phyloP scores from a whole-genome alignment of 208 protist species.

The Trypanosoma rangeli region DNA sequence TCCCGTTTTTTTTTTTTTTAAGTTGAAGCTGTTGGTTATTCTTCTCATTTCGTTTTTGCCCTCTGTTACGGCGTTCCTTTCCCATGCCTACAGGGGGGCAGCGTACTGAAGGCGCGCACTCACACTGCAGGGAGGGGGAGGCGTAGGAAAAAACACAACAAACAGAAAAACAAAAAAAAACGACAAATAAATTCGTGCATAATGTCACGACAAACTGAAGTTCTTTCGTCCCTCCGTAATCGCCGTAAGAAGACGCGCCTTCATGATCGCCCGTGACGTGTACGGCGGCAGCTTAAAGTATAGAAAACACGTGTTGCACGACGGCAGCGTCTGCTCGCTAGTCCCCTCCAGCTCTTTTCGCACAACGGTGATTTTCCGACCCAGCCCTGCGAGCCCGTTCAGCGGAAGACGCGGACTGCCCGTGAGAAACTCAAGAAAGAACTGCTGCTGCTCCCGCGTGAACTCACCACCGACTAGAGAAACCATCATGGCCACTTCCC shows the following conservation, averaged over 20 bases:
- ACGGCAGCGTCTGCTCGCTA: constrained; percentile 78
- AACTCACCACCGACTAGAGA: constrained; percentile 73
- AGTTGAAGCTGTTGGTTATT: background rate
- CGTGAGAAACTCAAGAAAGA: constrained; percentile 92
- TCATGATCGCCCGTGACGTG: constrained; percentile 65
- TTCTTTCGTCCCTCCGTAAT: constrained; percentile 84
- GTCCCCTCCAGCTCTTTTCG: constrained; percentile 76
- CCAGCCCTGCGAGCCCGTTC: constrained; percentile 73
- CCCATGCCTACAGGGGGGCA: background rate
- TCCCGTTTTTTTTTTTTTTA: background rate
- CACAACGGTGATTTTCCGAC: constrained; percentile 77
- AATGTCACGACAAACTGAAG: constrained; percentile 80
- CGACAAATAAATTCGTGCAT: background rate
- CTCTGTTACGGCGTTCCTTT: background rate
- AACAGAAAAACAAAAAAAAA: constrained; percentile 15
- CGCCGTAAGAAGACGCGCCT: constrained; percentile 63
- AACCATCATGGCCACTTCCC: constrained; percentile 68
- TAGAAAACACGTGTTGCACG: constrained; percentile 91
- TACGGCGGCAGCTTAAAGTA: constrained; percentile 92
- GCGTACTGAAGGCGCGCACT: background rate
- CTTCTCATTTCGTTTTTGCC: background rate
- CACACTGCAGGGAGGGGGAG: background rate
- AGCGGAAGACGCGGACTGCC: constrained; percentile 77
- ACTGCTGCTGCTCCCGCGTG: constrained; percentile 53
- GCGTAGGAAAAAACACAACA: too few species aligned